A percentile compares a stretch with the other conserved stretches of the same genome.
Conservation (phyloP, 176 grass and related monocot genomes). For the Carex kokanica region DNA sequence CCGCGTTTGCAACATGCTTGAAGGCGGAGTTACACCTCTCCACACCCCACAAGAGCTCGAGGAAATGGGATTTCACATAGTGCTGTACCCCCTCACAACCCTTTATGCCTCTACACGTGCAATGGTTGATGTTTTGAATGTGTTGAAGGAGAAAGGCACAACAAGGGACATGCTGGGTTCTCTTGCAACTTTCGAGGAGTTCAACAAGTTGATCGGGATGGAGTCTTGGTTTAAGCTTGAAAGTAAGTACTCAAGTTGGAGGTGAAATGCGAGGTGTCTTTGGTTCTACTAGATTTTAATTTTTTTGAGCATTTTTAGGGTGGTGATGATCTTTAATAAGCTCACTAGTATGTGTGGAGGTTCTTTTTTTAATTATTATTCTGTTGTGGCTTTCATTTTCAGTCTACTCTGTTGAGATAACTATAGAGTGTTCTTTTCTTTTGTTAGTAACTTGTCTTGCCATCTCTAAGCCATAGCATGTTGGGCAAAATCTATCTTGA, state of each 20-base stretch:
- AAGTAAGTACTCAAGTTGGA: conserved; percentile 18
- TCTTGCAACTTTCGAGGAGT: conserved; percentile 42
- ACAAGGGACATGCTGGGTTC: conserved; percentile 35
- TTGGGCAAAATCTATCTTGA: background rate
- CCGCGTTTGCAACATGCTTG: conserved; percentile 45
- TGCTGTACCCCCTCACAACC: conserved; percentile 38
- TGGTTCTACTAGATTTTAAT: background rate
- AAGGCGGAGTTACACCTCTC: conserved; percentile 44
- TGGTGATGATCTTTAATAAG: background rate
- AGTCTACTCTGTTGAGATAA: background rate
- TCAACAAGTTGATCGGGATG: conserved; percentile 40
- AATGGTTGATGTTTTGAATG: conserved; percentile 36
- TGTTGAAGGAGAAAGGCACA: conserved; percentile 31
- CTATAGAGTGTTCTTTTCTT: background rate
- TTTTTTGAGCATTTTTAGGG: background rate
- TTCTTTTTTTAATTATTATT: background rate
- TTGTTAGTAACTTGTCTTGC: background rate
- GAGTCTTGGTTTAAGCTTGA: conserved; percentile 37
- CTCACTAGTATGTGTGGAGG: background rate
- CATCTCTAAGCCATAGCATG: background rate
- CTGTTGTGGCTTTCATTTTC: background rate
- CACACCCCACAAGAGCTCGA: conserved; percentile 44
- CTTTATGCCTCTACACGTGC: conserved; percentile 37
- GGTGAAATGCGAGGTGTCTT: background rate
- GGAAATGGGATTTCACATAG: conserved; percentile 46